These are phyloP conservation scores for Sporothrix schenckii DNA, from an alignment of 2,329 filamentous ascomycete species.

Conservation along the genomic window DNA sequence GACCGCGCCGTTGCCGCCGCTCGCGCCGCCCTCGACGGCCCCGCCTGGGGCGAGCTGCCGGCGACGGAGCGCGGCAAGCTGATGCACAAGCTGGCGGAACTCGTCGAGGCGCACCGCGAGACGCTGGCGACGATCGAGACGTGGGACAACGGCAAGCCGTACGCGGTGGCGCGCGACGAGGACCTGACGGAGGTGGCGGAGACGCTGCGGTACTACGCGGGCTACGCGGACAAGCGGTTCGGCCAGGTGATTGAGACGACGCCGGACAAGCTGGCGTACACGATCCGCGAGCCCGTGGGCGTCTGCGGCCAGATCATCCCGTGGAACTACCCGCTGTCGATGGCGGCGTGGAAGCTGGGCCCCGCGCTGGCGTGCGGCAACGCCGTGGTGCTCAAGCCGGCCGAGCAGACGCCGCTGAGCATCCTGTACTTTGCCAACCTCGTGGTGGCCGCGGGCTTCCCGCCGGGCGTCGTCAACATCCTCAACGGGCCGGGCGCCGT, in stretches of 20 bases:
- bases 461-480: constrained; percentile 73
- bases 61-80: constrained; percentile 44
- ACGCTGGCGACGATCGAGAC: constrained; percentile 60
- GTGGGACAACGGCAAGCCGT: constrained; percentile 80
- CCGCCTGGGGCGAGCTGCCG: constrained; percentile 33
- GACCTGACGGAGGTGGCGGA: constrained; percentile 37
- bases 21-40: constrained; percentile 31
- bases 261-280: constrained; percentile 68
- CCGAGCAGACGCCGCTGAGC: constrained; percentile 66
- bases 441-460: constrained; percentile 71
- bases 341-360: constrained; percentile 74
- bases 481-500: constrained; percentile 68
- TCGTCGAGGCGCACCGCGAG: constrained; percentile 46
- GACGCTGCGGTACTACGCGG: constrained; percentile 71
- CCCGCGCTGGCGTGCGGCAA: constrained; percentile 66
- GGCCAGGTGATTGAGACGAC: constrained; percentile 68
- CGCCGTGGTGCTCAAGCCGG: constrained; percentile 62
- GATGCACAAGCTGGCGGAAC: constrained; percentile 50
- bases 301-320: constrained; percentile 72
- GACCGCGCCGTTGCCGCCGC: constrained; percentile 35
- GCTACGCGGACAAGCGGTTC: constrained; percentile 71
- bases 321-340: constrained; percentile 73
- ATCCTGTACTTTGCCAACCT: constrained; percentile 64
- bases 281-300: constrained; percentile 68
- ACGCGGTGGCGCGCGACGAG: constrained; percentile 29